These are phyloP conservation scores for Pluteus cervinus DNA, from an alignment of 768 basidiomycete species.

Conservation along the genomic window DNA sequence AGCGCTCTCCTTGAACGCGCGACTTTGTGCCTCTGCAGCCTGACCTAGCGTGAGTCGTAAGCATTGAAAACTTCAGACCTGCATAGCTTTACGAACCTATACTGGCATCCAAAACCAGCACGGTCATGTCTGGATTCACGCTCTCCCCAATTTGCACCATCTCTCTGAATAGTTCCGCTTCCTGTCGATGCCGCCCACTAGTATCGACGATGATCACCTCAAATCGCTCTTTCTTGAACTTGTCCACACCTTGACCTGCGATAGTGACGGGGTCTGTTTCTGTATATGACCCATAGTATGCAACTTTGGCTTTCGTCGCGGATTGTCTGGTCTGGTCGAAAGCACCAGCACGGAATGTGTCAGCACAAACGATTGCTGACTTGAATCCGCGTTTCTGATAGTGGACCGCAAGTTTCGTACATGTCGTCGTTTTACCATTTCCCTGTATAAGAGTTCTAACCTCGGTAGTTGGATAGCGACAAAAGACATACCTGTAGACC, in stretches of 20 bases:
- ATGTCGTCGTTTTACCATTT: slow-evolving; percentile 98
- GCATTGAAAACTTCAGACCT: neutral
- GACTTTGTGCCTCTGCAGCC: slow-evolving; percentile 94
- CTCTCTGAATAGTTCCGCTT: slow-evolving; percentile 93
- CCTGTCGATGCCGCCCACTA: slow-evolving; percentile 94
- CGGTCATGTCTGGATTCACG: slow-evolving; percentile 94
- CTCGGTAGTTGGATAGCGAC: slow-evolving; percentile 1
- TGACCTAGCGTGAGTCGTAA: slow-evolving; percentile 53
- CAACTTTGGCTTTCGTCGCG: slow-evolving; percentile 96
- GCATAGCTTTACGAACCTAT: slow-evolving; percentile 66
- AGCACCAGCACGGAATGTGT: slow-evolving; percentile 98
- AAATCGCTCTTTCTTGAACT: slow-evolving; percentile 98
- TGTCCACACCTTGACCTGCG: slow-evolving; percentile 88
- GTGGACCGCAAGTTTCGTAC: slow-evolving; percentile 96
- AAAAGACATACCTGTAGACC: slow-evolving; percentile 74
- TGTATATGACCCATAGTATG: slow-evolving; percentile 98
- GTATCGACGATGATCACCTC: slow-evolving; percentile 99
- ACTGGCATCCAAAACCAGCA: slow-evolving; percentile 93
- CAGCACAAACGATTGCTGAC: slow-evolving; percentile 95
- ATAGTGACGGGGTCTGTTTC: slow-evolving; percentile 97
- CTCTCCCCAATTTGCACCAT: slow-evolving; percentile 96
- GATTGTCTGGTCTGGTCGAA: slow-evolving; percentile 99
- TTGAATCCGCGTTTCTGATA: slow-evolving; percentile 97
- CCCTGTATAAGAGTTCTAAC: slow-evolving; percentile 57
- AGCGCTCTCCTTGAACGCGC: slow-evolving; percentile 96